Base-by-base conservation (phyloP, 495 filamentous ascomycete genomes). In the Penicillium angulare region DNA sequence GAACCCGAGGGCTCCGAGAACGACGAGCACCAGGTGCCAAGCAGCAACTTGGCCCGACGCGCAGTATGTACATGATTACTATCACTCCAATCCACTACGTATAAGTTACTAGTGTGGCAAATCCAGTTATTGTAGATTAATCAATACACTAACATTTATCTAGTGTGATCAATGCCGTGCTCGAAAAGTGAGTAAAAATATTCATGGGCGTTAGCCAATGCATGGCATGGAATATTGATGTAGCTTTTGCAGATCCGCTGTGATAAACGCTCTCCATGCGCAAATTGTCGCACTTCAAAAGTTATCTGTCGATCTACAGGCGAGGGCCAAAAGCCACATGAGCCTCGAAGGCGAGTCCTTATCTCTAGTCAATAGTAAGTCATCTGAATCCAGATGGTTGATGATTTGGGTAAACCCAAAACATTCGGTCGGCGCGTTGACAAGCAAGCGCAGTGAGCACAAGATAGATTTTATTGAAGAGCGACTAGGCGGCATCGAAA, bases 341-440 rank as follows among this genome's bases (percentile, higher is more conserved):
- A 85, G 59, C 71, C 73, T 32, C 74, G 81, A 13, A 82, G 84
- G 55, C 71, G 85, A 24, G 81, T 88, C 7, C 63, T 87, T 35
- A 86, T 88, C 48, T 86, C 84, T 3, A 79, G 79, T 53, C 80
- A 87, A 72, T 88, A 88, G 84, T 86, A 73, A 32, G 73, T 62
- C 40, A 2, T 12, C 5, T 9, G 8, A 2, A 31, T 31, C 8
- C 27, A 9, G 1, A 2, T 2, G 5, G 8, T 31, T 31, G 27
- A 31, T 31, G 27, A 6, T 9, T 31, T 31, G 27, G 27, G 27
- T n/a, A n/a, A n/a, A n/a, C n/a, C 27, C 27, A 31, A 9, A 31
- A 31, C 8, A 2, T 31, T 31, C 27, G 27, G 27, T 31, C 27
- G 5, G 5, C 27, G 8, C 39, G 23, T 10, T 56, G 33, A 51